These are phyloP conservation scores for Rachicladosporium sp. DNA, from an alignment of 2,329 filamentous ascomycete species.

Conservation along the genomic window DNA sequence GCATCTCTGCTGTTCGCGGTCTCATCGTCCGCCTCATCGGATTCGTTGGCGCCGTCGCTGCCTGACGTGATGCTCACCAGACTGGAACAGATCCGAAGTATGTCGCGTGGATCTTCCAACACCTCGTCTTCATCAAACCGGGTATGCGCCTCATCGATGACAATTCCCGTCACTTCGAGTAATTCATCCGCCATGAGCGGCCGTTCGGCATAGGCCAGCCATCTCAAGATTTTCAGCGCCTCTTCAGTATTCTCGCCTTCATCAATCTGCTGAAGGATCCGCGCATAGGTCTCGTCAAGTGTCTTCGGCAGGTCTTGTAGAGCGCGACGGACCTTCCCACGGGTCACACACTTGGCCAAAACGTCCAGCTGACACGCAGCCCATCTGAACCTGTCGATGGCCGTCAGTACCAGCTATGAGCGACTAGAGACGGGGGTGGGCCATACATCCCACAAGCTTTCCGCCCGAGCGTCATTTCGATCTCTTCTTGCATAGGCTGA, in stretches of 20 bases:
- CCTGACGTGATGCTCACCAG: not conserved
- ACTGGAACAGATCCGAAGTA: not conserved
- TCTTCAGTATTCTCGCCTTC: not conserved
- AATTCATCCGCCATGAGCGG: not conserved
- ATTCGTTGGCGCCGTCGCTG: not conserved
- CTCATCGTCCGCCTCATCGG: not conserved
- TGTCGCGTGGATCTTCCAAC: not conserved
- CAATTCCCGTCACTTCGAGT: not conserved
- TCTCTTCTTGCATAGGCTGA: not conserved
- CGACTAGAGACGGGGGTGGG: not conserved
- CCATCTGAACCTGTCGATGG: conserved; percentile 9
- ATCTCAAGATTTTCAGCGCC: not conserved
- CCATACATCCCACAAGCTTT: conserved; percentile 1
- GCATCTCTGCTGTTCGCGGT: not conserved
- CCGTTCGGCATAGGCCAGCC: not conserved
- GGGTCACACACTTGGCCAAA: conserved; percentile 11
- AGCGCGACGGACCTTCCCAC: conserved; percentile 21
- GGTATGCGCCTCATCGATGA: not conserved
- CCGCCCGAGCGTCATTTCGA: not conserved
- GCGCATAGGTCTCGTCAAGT: conserved; percentile 25
- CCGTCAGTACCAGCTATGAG: not conserved
- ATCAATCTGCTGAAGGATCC: conserved; percentile 12
- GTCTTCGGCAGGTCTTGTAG: conserved; percentile 14
- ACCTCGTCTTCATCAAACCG: not conserved
- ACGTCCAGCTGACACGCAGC: conserved; percentile 9